Base-by-base conservation (phyloP, 2,329 filamentous ascomycete species). In the Cercospora sp. region DNA sequence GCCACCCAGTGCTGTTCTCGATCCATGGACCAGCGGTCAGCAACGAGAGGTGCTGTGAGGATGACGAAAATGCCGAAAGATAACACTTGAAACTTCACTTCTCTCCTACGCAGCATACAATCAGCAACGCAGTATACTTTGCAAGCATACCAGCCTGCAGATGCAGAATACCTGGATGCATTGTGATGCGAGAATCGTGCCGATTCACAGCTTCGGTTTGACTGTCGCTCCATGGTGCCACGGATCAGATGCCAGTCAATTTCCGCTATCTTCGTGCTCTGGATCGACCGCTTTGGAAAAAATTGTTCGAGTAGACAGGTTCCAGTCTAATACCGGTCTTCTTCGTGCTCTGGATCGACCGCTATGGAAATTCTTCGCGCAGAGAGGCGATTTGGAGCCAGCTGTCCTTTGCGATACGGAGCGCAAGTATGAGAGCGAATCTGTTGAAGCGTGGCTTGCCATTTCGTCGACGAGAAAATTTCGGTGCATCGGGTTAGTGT, bases 41-140 rank as follows among this genome's bases (percentile, higher is more conserved):
- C 45, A 48, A 53, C 3, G 20, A 28, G 5, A 53, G 12, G 10
- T 7, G 12, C 48, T 13, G 48, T 55, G 23, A 42, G n/a, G 16
- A n/a, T 42, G 36, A 42, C 36, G 48, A 55, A 55, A 55, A 55
- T 3, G 48, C 48, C 48, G 48, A 55, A 55, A 55, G 48, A 55
- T 55, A 55, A 55, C 48, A 55, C 48, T 55, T 55, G 48, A 55
- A 55, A 55, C 48, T 28, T 55, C 12, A 23, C 45, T 51, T 23
- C 45, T 28, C 48, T 55, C 12, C 23, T 16, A 0, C 12, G 48
- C 48, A 55, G 48, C 6, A 26, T 55, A 9, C 23, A 8, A 16
- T n/a, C 48, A 55, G 23, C 48, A 28, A 55, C 13, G 23, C 12
- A 9, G 23, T 23, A 51, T 26, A 7, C 45, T 51, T 23, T 28